phyloP scores from a whole-genome alignment of 768 basidiomycete genomes.

The Lentinula edodes region DNA sequence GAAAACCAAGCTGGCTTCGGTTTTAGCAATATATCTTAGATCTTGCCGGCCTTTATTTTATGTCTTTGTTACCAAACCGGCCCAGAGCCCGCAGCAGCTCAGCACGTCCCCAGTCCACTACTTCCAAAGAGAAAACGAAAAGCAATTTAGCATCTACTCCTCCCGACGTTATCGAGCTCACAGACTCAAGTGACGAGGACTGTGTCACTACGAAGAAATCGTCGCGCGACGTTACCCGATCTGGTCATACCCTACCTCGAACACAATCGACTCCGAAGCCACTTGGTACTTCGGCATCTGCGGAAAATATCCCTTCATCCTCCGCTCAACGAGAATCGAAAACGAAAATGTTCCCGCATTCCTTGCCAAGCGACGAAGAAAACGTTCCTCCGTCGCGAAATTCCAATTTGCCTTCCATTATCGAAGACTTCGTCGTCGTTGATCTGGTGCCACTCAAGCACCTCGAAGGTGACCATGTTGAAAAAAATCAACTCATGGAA shows the following conservation, averaged over 20 bases:
- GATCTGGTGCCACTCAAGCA: neutral
- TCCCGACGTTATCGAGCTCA: conserved; percentile 39
- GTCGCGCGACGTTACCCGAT: neutral
- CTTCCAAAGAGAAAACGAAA: neutral
- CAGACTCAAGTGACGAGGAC: conserved; percentile 37
- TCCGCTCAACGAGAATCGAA: neutral
- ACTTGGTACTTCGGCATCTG: conserved; percentile 11
- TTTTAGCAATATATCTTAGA: neutral
- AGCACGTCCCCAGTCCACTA: neutral
- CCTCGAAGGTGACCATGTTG: neutral
- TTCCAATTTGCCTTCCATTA: neutral
- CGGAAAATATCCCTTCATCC: conserved; percentile 5
- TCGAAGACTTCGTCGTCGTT: neutral
- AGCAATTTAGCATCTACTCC: neutral
- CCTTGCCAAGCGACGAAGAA: conserved; percentile 32
- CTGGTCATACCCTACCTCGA: conserved; percentile 8
- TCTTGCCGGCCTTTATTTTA: neutral
- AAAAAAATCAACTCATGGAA: neutral
- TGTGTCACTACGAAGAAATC: neutral
- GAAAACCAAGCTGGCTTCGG: neutral
- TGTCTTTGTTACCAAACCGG: neutral
- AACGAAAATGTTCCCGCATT: conserved; percentile 20
- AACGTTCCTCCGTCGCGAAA: conserved; percentile 20
- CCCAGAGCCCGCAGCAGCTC: neutral
- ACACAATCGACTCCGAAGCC: conserved; percentile 10